phyloP scores from a whole-genome alignment of 495 filamentous ascomycete genomes.

The Tricharina praecox region DNA sequence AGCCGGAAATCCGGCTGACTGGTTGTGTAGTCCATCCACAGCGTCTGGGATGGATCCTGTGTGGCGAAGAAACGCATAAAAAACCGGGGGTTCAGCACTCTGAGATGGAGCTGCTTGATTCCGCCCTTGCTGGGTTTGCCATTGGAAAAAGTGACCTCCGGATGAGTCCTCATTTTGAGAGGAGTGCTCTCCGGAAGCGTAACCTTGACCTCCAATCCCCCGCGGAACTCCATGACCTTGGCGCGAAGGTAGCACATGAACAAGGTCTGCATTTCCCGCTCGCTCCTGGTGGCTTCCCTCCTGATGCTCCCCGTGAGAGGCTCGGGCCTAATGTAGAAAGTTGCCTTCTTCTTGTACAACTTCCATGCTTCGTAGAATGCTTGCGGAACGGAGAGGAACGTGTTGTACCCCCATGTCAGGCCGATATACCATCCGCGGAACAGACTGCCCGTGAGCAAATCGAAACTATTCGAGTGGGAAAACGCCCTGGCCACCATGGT shows the following conservation, averaged over 20 bases:
- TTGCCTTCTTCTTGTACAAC: conserved; percentile 21
- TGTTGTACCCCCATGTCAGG: conserved; percentile 24
- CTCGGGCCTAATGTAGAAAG: conserved; percentile 24
- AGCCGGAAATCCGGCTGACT: conserved; percentile 14
- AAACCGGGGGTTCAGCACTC: conserved; percentile 19
- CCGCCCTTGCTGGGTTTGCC: not conserved
- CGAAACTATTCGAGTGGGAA: conserved; percentile 20
- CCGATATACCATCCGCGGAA: conserved; percentile 18
- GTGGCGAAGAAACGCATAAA: conserved; percentile 24
- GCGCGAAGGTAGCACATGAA: conserved; percentile 20
- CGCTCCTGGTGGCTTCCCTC: conserved; percentile 20
- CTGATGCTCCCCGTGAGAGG: conserved; percentile 17
- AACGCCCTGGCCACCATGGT: conserved; percentile 25
- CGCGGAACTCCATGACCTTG: conserved; percentile 15
- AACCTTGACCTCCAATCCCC: conserved; percentile 17
- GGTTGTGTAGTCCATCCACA: conserved; percentile 23
- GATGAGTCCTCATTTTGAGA: not conserved
- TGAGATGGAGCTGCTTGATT: not conserved
- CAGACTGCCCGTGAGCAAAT: conserved; percentile 18
- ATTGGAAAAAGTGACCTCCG: not conserved
- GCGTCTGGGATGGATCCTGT: conserved; percentile 22
- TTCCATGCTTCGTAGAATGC: conserved; percentile 27
- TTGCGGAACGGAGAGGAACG: conserved; percentile 21
- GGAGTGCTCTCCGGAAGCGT: conserved; percentile 15
- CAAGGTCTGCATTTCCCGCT: conserved; percentile 22